Conservation (phyloP, 2,329 filamentous ascomycete genomes). For the Venturia carpophila region DNA sequence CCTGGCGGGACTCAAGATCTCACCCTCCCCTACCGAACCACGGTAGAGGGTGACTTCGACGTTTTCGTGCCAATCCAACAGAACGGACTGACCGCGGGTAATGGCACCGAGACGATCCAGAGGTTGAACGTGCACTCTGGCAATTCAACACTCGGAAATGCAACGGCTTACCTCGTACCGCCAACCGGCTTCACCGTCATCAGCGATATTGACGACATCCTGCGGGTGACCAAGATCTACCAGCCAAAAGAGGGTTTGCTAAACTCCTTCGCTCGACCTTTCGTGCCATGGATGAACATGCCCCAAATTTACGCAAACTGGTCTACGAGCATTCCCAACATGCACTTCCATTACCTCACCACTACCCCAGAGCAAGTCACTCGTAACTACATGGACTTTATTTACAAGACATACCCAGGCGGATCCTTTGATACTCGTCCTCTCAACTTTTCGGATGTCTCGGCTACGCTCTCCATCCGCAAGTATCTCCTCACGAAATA, state of each 20-base stretch:
- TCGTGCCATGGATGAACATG: conserved; percentile 71
- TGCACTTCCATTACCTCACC: conserved; percentile 76
- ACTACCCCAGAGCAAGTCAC: conserved; percentile 73
- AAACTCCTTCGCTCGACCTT: conserved; percentile 67
- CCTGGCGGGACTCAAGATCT: conserved; percentile 56
- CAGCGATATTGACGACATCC: conserved; percentile 72
- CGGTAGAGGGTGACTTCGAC: conserved; percentile 63
- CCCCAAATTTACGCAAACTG: conserved; percentile 70
- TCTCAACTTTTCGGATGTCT: conserved; percentile 69
- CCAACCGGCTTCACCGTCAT: conserved; percentile 61
- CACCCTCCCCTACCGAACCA: conserved; percentile 58
- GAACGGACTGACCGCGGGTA: conserved; percentile 52
- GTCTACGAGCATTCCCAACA: conserved; percentile 55
- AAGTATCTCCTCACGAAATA: conserved; percentile 61
- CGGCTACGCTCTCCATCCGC: conserved; percentile 64
- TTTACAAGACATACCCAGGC: conserved; percentile 68
- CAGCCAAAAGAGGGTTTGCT: conserved; percentile 64
- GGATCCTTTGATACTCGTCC: conserved; percentile 72
- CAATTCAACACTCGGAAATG: conserved; percentile 59
- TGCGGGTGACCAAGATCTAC: conserved; percentile 76
- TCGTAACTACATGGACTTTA: conserved; percentile 70
- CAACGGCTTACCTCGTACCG: conserved; percentile 69
- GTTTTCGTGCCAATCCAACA: conserved; percentile 58
- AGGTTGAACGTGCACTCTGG: conserved; percentile 60
- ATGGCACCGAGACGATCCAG: conserved; percentile 57